Evolutionary conservation across 495 filamentous ascomycete genomes (phyloP).

Genomic region (Friedmanniomyces simplex): DNA sequence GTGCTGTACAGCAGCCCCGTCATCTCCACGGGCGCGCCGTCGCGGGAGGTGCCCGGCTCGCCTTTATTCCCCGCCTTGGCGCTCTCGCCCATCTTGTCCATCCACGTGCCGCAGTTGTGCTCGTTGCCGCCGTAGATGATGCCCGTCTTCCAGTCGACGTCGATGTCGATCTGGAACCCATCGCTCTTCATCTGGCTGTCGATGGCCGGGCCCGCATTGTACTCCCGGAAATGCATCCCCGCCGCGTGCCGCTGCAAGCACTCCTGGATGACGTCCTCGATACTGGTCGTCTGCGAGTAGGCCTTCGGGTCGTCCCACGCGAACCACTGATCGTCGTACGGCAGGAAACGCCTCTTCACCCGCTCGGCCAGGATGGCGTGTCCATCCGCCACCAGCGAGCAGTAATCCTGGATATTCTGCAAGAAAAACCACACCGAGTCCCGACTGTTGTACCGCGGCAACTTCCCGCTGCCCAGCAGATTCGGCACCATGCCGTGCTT

Average conservation of each 20-base stretch:
- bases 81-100: slow-evolving; percentile 99
- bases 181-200: slow-evolving; percentile 89
- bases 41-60: slow-evolving; percentile 87
- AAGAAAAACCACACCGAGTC: slow-evolving; percentile 98
- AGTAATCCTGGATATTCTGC: slow-evolving; percentile 90
- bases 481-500: slow-evolving; percentile 99
- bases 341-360: slow-evolving; percentile 78
- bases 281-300: slow-evolving; percentile 68
- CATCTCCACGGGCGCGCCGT: slow-evolving; percentile 92
- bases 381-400: slow-evolving; percentile 70
- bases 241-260: slow-evolving; percentile 80
- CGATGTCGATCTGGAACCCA: slow-evolving; percentile 83
- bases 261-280: slow-evolving; percentile 88
- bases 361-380: slow-evolving; percentile 61
- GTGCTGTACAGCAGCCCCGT: slow-evolving; percentile 85
- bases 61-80: slow-evolving; percentile 84
- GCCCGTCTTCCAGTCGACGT: slow-evolving; percentile 86
- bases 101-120: slow-evolving; percentile 95
- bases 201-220: slow-evolving; percentile 77
- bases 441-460: slow-evolving; percentile 92
- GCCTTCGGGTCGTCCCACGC: slow-evolving; percentile 66
- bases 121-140: slow-evolving; percentile 92
- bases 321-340: slow-evolving; percentile 94
- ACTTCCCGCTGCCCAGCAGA: slow-evolving; percentile 70
- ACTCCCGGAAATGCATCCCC: slow-evolving; percentile 85